Evolutionary conservation across 805 yeast genomes (phyloP), one percentile per base, ranked within the genome.

Genomic region (Tetrapisispora nanseiensis): DNA sequence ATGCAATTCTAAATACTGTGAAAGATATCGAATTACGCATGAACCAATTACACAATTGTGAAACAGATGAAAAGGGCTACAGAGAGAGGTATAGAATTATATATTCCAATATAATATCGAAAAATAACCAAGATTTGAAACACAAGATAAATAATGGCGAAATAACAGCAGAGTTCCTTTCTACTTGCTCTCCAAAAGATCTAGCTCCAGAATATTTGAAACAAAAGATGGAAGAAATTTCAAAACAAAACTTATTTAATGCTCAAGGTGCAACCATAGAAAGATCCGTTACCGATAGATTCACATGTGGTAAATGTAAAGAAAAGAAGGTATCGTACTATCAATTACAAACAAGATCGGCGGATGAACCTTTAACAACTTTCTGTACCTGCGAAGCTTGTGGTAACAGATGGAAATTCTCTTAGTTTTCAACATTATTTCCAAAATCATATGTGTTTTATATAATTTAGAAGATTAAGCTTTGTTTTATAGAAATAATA

Each of bases 341-440:
- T 65, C 98, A 92, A 68, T 75, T 92, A 82, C 98, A 92, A 71
- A 92, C 98, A 27, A 75, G 98, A 66, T 85, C 95, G 44, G 98
- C 98, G 16, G 98, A 92, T 76, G 98, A 92, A 66, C 98, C 98
- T 46, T 75, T 92, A 56, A 92, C 98, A 7, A 92, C 98, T 1
- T 92, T 92, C 62, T 92, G 98, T 70, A 89, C 96, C 3, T 92
- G 98, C 69, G 97, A 89, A 57, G 86, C 78, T 51, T 92, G 98
- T 69, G 97, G 97, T 48, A 86, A 92, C 59, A 77, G 97, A 64
- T 92, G 98, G 98, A 92, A 92, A 66, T 92, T 92, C 61, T 84
- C 95, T 26, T 89, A 62, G 52, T 11, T 13, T n/a, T 22, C 9
- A 16, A 26, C 21, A n/a, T 22, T 21, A 19, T 4, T 6, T 29